Evolutionary conservation across 108 stramenopile species (phyloP), one percentile per base, ranked within the genome.

Genomic region (Fragilariopsis cylindrus): DNA sequence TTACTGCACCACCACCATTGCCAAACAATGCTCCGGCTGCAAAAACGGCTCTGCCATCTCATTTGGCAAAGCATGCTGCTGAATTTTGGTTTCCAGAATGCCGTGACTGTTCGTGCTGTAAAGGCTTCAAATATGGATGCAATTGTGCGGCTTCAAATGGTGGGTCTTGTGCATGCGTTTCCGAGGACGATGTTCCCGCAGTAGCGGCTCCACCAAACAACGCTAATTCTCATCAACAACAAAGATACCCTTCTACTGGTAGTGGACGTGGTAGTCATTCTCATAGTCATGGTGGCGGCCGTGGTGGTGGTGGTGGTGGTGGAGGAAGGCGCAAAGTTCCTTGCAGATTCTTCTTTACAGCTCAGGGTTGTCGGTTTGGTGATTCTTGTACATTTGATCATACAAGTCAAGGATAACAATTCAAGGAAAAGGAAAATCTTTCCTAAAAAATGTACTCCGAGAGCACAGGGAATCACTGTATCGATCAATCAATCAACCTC

Each of bases 41-140:
- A 53, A 12, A 53, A n/a, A 53, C 52, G 52, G 12, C 52, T 12
- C 15, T 81, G 15, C 80, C 78, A 11, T 8, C 76, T 41, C 75
- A 76, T 48, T 44, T 80, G 46, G 70, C 47, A 21, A 65, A 64
- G 49, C 70, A 77, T 79, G 84, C 74, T 40, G 57, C 60, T 15
- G 85, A 86, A 62, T 83, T 79, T 53, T 86, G 85, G 85, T 86
- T 81, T 72, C 82, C 85, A 4, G 82, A 86, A 69, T 69, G 80
- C 57, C 79, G 80, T 16, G 74, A 86, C 48, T 86, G 85, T 73
- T 5, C 21, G 0, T 83, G 85, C 50, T 86, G 85, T 66, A 65
- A 76, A 9, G 85, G 85, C 13, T 83, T 76, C 71, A 86, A 86
- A 55, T 74, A 81, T 55, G 85, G 85, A 21, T 86, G 82, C 53